Evolutionary conservation across 257 asterid genomes (phyloP).

Genomic region (Solanum chiquidenum): DNA sequence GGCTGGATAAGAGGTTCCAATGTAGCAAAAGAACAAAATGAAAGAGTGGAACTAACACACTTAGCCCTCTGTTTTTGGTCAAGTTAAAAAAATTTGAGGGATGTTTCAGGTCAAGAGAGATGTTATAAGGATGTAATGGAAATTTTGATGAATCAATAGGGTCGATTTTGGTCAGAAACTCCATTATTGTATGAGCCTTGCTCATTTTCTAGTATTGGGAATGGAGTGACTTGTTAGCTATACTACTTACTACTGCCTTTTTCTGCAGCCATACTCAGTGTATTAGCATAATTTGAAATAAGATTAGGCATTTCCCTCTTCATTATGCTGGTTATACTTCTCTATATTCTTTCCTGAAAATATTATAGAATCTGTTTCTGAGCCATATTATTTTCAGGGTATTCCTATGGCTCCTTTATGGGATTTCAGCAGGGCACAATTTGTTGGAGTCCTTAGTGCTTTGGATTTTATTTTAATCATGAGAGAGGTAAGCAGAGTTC

Average conservation of each 20-base stretch:
- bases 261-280: background rate
- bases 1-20: background rate
- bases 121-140: background rate
- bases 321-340: background rate
- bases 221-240: background rate
- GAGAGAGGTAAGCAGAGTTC: constrained; percentile 56
- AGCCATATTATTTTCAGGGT: constrained; percentile 47
- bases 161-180: background rate
- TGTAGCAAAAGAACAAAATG: background rate
- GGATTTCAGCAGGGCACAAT: constrained; percentile 68
- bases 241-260: background rate
- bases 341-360: background rate
- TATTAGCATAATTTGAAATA: background rate
- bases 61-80: background rate
- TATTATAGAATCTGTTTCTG: background rate
- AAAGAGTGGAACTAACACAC: background rate
- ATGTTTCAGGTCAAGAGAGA: background rate
- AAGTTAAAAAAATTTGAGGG: background rate
- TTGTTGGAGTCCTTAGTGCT: constrained; percentile 84
- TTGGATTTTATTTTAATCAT: constrained; percentile 81
- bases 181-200: background rate
- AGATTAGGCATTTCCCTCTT: background rate
- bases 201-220: background rate
- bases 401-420: constrained; percentile 77
- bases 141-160: background rate